Percentiles rank a stretch among this genome's conserved stretches.
phyloP scores from a whole-genome alignment of 2,329 filamentous ascomycete genomes.

The Beauveria australis region DNA sequence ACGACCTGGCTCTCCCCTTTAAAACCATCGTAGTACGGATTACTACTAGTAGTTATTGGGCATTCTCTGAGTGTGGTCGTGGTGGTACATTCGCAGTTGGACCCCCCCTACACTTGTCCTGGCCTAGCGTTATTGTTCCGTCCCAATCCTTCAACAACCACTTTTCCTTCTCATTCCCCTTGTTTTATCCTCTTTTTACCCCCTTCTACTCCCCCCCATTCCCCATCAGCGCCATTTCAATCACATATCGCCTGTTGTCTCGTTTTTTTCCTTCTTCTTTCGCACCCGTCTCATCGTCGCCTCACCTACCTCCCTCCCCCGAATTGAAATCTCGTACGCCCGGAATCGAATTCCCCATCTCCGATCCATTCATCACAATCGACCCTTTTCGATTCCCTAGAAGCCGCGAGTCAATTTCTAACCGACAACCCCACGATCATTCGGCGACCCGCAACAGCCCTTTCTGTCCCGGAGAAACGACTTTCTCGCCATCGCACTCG shows the following conservation, averaged over 20 bases:
- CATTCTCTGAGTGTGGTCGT: too few species aligned
- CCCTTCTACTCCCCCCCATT: background rate
- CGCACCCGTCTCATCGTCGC: background rate
- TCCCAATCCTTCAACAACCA: conserved; percentile 10
- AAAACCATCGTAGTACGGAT: too few species aligned
- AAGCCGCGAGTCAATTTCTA: conserved; percentile 7
- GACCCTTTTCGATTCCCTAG: background rate
- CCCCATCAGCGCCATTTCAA: conserved; percentile 3
- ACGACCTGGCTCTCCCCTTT: background rate
- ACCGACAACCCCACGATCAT: conserved; percentile 4
- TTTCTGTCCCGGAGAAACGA: background rate
- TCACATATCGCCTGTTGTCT: conserved; percentile 2
- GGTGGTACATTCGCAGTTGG: too few species aligned
- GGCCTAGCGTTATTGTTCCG: background rate
- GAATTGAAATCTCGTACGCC: background rate
- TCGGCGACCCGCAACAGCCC: conserved; percentile 8
- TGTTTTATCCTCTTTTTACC: background rate
- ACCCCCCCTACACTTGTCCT: too few species aligned
- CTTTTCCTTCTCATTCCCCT: conserved; percentile 3
- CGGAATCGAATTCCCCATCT: background rate
- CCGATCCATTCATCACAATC: background rate
- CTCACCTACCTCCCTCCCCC: background rate
- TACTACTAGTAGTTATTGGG: too few species aligned
- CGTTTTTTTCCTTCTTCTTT: background rate
- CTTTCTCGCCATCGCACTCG: background rate